These are phyloP conservation scores for Aspergillus tanneri DNA, from an alignment of 2,329 filamentous ascomycete species.

Conservation along the genomic window DNA sequence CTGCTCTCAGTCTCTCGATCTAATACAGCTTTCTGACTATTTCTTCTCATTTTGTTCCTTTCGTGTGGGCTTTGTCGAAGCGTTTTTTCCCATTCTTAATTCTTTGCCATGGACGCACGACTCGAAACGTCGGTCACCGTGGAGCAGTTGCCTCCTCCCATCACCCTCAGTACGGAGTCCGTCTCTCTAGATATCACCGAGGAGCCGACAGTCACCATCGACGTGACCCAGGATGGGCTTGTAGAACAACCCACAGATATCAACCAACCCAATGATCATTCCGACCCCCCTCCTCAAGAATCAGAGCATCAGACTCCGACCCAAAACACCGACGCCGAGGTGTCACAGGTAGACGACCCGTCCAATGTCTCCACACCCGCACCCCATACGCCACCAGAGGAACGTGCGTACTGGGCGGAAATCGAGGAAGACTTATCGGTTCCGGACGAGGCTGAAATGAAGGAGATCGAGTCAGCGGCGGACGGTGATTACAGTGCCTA, in stretches of 20 bases:
- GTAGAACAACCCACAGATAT: constrained; percentile 8
- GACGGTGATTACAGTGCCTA: constrained; percentile 54
- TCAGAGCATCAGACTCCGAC: constrained; percentile 9
- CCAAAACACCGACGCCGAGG: constrained; percentile 2
- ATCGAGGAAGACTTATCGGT: constrained; percentile 56
- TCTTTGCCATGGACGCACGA: constrained; percentile 20
- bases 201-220: constrained; percentile 6
- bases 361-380: constrained; percentile 18
- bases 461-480: constrained; percentile 52
- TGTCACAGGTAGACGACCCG: constrained; percentile 12
- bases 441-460: constrained; percentile 59
- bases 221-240: constrained; percentile 13
- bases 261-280: background rate
- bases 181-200: constrained; percentile 4
- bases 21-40: too few relatives aligned
- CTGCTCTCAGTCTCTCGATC: too few relatives aligned
- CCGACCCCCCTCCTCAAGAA: constrained; percentile 6
- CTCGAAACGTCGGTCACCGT: constrained; percentile 13
- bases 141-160: constrained; percentile 16
- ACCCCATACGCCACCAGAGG: constrained; percentile 26
- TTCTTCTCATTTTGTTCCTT: too few relatives aligned
- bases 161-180: constrained; percentile 14
- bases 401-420: constrained; percentile 52
- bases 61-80: too few relatives aligned
- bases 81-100: background rate